Conservation (phyloP, 495 filamentous ascomycete species). For the Podospora pseudopauciseta region DNA sequence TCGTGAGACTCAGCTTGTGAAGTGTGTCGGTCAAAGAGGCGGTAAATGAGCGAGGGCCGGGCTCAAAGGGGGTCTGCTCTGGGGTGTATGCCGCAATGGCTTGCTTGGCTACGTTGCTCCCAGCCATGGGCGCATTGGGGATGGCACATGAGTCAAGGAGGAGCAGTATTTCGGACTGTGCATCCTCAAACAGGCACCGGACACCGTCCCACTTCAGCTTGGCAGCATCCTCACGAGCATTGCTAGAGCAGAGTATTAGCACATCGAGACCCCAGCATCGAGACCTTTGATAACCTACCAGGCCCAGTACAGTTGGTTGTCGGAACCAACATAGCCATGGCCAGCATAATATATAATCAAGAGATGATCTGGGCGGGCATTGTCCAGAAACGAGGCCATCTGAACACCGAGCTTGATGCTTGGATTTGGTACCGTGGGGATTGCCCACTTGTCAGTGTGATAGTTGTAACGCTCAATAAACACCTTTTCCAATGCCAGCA, state of each 20-base stretch:
- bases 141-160: constrained; percentile 46
- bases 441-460: constrained; percentile 49
- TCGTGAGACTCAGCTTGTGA: constrained; percentile 38
- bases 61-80: constrained; percentile 44
- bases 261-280: background rate
- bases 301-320: constrained; percentile 55
- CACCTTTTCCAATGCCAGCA: constrained; percentile 47
- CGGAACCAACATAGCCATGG: constrained; percentile 46
- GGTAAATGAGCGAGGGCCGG: constrained; percentile 50
- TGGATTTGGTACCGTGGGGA: constrained; percentile 49
- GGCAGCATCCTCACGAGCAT: constrained; percentile 39
- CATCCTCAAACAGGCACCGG: constrained; percentile 49
- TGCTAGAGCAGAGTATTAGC: constrained; percentile 32
- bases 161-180: constrained; percentile 48
- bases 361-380: constrained; percentile 51
- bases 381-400: constrained; percentile 49
- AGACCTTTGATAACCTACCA: constrained; percentile 39
- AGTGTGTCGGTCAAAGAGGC: constrained; percentile 48
- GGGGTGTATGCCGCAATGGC: constrained; percentile 52
- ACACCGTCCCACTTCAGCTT: constrained; percentile 49
- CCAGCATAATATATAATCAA: constrained; percentile 57
- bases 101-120: constrained; percentile 51
- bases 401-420: constrained; percentile 52
- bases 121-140: constrained; percentile 40
- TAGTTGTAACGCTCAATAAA: constrained; percentile 53